Conservation (phyloP, 2,329 filamentous ascomycete genomes). For the Stachybotrys echinatus region DNA sequence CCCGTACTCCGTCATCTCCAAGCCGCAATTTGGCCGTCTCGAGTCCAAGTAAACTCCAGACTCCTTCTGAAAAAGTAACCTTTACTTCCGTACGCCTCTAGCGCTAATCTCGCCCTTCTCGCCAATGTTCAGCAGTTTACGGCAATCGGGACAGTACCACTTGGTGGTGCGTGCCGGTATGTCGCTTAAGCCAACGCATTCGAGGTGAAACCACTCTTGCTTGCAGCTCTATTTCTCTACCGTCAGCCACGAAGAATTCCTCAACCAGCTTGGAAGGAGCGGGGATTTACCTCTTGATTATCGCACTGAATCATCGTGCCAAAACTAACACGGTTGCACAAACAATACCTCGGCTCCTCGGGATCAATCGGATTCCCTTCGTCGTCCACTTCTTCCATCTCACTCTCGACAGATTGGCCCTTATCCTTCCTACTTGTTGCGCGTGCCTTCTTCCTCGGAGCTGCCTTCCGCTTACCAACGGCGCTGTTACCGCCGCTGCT, state of each 20-base stretch:
- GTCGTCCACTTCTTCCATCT: constrained; percentile 58
- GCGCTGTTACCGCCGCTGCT: constrained; percentile 59
- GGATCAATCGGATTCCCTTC: constrained; percentile 68
- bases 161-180: constrained; percentile 69
- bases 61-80: not conserved
- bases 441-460: constrained; percentile 59
- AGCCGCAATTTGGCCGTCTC: no score
- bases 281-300: constrained; percentile 61
- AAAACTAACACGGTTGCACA: constrained; percentile 75
- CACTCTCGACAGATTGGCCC: constrained; percentile 34
- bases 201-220: constrained; percentile 80
- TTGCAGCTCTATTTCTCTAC: constrained; percentile 55
- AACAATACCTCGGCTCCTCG: constrained; percentile 70
- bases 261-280: constrained; percentile 1
- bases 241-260: not conserved
- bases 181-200: constrained; percentile 64
- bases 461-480: constrained; percentile 66
- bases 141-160: constrained; percentile 81
- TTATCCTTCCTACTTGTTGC: constrained; percentile 42
- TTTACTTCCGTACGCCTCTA: constrained; percentile 44
- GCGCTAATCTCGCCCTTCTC: constrained; percentile 59
- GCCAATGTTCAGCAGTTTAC: constrained; percentile 56
- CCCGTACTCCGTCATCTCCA: no score
- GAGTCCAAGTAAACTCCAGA: no score
- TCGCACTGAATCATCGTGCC: constrained; percentile 82